Evolutionary conservation across 768 basidiomycete species (phyloP).

Genomic region (Tylopilus intermedius): DNA sequence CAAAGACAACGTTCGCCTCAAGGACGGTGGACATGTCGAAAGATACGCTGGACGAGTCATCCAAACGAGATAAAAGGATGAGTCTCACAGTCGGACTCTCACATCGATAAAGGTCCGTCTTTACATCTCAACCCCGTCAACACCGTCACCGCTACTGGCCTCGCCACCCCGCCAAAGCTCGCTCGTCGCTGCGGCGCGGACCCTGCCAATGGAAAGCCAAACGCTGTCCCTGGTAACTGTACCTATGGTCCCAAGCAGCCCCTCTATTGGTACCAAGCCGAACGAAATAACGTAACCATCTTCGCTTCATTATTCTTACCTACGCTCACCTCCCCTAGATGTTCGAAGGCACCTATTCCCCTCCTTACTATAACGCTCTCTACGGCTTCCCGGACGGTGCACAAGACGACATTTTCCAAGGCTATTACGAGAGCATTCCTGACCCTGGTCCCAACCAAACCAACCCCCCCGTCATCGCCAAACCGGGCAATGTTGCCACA

Average conservation of each 20-base stretch:
- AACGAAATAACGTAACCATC: conserved; percentile 53
- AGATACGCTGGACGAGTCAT: not conserved
- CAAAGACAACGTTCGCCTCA: too few species aligned
- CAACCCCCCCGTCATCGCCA: conserved; percentile 17
- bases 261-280: conserved; percentile 63
- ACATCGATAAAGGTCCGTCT: conserved; percentile 20
- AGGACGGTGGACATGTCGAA: conserved; percentile 2
- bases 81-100: not conserved
- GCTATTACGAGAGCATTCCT: conserved; percentile 47
- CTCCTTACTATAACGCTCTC: conserved; percentile 61
- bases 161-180: conserved; percentile 49
- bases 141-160: conserved; percentile 45
- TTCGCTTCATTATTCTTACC: not conserved
- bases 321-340: conserved; percentile 37
- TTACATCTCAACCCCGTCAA: conserved; percentile 39
- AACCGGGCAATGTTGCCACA: not conserved
- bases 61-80: not conserved
- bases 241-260: conserved; percentile 70
- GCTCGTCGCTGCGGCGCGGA: conserved; percentile 67
- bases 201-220: conserved; percentile 38
- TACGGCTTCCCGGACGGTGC: conserved; percentile 72
- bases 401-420: conserved; percentile 67
- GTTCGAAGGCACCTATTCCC: conserved; percentile 58
- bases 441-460: conserved; percentile 38
- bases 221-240: conserved; percentile 54